A percentile compares a stretch with the other conserved stretches of the same genome.
Conservation (phyloP, 2,329 filamentous ascomycete genomes). For the Talaromyces islandicus region DNA sequence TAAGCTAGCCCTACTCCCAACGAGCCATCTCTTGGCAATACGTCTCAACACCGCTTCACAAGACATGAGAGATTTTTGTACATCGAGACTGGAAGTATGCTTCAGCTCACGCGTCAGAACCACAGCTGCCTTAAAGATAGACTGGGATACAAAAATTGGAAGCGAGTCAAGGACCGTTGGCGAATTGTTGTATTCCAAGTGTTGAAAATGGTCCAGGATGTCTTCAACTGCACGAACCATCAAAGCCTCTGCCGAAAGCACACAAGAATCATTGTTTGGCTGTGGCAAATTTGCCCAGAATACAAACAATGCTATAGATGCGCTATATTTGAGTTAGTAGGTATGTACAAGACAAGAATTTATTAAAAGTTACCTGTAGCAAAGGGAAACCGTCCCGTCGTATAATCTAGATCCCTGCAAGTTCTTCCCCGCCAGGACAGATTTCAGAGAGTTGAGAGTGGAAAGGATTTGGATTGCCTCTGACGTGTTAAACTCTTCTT, state of each 20-base stretch:
- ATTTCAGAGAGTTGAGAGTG: not conserved
- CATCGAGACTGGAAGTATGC: not conserved
- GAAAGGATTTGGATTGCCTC: not conserved
- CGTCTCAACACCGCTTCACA: not conserved
- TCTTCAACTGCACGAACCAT: not conserved
- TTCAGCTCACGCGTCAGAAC: not conserved
- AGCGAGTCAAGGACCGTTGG: not conserved
- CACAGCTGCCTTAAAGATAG: not conserved
- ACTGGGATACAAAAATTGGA: not conserved
- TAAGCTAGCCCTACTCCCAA: not conserved
- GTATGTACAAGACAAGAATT: not conserved
- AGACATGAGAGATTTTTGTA: not conserved
- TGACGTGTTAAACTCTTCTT: not conserved
- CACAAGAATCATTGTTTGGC: not conserved
- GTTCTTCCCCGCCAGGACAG: not conserved
- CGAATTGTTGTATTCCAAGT: not conserved
- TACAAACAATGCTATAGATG: not conserved
- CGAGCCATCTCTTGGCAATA: not conserved
- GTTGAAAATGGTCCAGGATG: not conserved
- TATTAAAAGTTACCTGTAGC: not conserved
- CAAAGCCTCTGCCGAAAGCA: not conserved
- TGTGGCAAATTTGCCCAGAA: constrained; percentile 1
- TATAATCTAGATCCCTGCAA: constrained; percentile 1
- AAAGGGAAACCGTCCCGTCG: constrained; percentile 1
- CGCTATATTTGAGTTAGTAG: not conserved